Evolutionary conservation across 2,329 filamentous ascomycete species (phyloP), one percentile per base, ranked within the genome.

Genomic region (Curvularia sp.): DNA sequence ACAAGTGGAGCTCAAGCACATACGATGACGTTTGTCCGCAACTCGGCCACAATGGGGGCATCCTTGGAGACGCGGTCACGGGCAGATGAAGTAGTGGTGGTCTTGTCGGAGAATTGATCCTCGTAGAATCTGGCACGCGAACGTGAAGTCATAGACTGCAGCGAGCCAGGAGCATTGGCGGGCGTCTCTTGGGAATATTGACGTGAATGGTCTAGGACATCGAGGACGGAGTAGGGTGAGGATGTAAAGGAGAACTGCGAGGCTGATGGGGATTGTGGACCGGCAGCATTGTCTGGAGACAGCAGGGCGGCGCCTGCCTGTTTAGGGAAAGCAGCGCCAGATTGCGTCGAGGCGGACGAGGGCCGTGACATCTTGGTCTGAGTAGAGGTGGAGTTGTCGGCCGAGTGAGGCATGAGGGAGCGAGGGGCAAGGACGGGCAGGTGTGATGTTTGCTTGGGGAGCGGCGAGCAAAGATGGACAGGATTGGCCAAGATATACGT

Each of bases 1-100:
- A 43, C 58, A 50, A 47, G 58, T 58, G 49, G 59, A 60, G 45
- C 46, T 53, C 41, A 53, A 30, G 42, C 72, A 77, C 80, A 28
- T 78, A 83, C 81, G 64, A 83, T 83, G 43, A 83, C 81, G 67
- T 83, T 83, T 32, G 81, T 83, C 57, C 77, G 76, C 55, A 83
- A 64, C 63, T 83, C 75, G 23, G 79, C 81, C 51, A 83, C 70
- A 49, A 83, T 78, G 41, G 81, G 81, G 9, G 80, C 79, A 61
- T 81, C 79, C 54, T 79, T 77, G 50, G 66, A 71, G 47, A 81
- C 74, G 46, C 79, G 72, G 39, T 82, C 80, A 51, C 78, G 77
- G 32, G 74, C 74, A 41, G 71, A 73, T 25, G 73, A 74, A 0
- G 63, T 65, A 27, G 65, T 62, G 41, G 69, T 66, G 27, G 75